These are phyloP conservation scores for Candida taoyuanica DNA, from an alignment of 805 yeast genomes.

Conservation along the genomic window DNA sequence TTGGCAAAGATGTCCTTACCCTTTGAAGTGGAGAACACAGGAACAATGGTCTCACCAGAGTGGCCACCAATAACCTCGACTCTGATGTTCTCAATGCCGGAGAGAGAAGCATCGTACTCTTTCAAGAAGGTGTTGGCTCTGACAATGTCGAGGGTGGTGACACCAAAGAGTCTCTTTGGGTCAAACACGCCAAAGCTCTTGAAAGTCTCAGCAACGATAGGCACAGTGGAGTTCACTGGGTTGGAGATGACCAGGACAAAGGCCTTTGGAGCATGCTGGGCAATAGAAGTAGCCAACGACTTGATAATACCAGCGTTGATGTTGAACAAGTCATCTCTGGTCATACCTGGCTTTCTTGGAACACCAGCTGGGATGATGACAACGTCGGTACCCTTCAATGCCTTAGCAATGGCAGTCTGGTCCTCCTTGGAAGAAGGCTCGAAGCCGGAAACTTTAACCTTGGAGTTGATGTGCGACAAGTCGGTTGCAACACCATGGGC, in stretches of 20 bases:
- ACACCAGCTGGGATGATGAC: constrained; percentile 73
- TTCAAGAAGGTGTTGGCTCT: constrained; percentile 64
- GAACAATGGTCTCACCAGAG: constrained; percentile 92
- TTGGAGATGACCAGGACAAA: constrained; percentile 80
- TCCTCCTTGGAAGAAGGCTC: constrained; percentile 41
- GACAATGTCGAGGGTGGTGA: constrained; percentile 82
- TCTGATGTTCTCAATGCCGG: constrained; percentile 40
- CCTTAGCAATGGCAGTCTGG: constrained; percentile 43
- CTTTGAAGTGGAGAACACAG: constrained; percentile 41
- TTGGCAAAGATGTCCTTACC: constrained; percentile 14
- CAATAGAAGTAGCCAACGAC: constrained; percentile 70
- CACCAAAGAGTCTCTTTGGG: constrained; percentile 76
- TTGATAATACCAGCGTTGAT: constrained; percentile 80
- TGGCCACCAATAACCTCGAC: constrained; percentile 81
- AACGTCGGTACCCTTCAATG: constrained; percentile 42
- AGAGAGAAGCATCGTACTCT: constrained; percentile 42
- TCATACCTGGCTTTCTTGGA: constrained; percentile 94
- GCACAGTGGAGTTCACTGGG: constrained; percentile 93
- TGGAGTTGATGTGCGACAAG: constrained; percentile 75
- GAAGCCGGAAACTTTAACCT: constrained; percentile 53
- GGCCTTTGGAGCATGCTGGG: constrained; percentile 66
- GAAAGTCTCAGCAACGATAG: constrained; percentile 79
- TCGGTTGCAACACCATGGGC: constrained; percentile 88
- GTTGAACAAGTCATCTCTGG: constrained; percentile 83
- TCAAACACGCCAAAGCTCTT: constrained; percentile 62